Conservation (phyloP, 441 rosid genomes). For the Omphalea diandra region DNA sequence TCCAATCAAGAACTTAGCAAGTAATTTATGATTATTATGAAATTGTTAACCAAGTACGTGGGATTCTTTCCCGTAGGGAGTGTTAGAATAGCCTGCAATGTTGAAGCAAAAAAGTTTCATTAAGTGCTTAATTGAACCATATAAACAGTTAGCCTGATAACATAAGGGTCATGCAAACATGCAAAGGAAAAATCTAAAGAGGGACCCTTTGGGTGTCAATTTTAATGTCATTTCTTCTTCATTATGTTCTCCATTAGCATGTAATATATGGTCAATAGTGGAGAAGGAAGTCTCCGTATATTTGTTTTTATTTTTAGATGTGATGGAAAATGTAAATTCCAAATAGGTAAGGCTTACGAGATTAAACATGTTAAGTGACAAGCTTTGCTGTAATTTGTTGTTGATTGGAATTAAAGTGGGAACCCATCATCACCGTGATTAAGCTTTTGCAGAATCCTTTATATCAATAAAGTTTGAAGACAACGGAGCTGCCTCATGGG, state of each 20-base stretch:
- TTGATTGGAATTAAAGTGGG: too few species aligned
- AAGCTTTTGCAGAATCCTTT: slow-evolving; percentile 71
- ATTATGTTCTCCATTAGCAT: slow-evolving; percentile 9
- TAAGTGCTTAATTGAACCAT: too few species aligned
- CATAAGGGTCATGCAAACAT: slow-evolving; percentile 9
- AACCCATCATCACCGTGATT: too few species aligned
- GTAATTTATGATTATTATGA: too few species aligned
- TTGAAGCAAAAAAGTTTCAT: too few species aligned
- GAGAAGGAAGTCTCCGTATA: background rate
- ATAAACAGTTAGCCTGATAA: background rate
- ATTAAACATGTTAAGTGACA: too few species aligned
- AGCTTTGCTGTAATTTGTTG: too few species aligned
- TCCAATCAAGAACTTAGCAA: too few species aligned
- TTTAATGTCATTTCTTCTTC: slow-evolving; percentile 18
- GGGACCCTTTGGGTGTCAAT: slow-evolving; percentile 23
- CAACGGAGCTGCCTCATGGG: slow-evolving; percentile 88
- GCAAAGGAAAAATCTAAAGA: slow-evolving; percentile 22
- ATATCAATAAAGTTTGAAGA: slow-evolving; percentile 88
- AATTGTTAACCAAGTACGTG: too few species aligned
- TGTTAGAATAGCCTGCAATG: too few species aligned
- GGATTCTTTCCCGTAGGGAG: too few species aligned
- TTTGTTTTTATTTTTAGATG: slow-evolving; percentile 10
- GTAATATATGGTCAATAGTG: background rate
- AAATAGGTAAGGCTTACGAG: too few species aligned
- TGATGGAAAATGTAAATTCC: background rate